A percentile compares a stretch with the other conserved stretches of the same genome.
Conservation (phyloP, 345 rosid genomes). For the Eucalyptus victrix region DNA sequence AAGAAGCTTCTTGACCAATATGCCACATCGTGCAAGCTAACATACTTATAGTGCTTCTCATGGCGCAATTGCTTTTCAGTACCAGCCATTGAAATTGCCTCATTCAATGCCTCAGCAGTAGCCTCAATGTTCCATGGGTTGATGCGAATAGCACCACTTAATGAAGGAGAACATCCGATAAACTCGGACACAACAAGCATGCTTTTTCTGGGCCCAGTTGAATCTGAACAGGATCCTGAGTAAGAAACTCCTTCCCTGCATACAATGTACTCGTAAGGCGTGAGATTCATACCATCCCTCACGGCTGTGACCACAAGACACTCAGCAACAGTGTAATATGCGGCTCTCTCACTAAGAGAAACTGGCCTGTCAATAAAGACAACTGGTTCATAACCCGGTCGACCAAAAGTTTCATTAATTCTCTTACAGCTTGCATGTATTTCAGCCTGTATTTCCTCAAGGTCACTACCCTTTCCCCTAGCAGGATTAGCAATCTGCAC, state of each 20-base stretch:
- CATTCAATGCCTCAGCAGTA: conserved; percentile 69
- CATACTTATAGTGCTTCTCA: conserved; percentile 88
- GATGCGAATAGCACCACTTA: conserved; percentile 67
- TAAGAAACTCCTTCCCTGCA: conserved; percentile 52
- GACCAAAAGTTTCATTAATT: conserved; percentile 51
- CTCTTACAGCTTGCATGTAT: conserved; percentile 49
- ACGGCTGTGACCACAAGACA: conserved; percentile 72
- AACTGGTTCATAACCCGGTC: conserved; percentile 53
- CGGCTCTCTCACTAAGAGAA: conserved; percentile 49
- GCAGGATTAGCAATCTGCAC: conserved; percentile 70
- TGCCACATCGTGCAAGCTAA: conserved; percentile 64
- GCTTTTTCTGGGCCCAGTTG: conserved; percentile 43
- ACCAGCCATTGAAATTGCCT: conserved; percentile 52
- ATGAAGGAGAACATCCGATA: conserved; percentile 82
- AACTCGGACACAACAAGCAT: conserved; percentile 73
- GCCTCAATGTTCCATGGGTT: conserved; percentile 71
- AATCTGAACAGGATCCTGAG: conserved; percentile 14
- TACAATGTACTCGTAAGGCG: conserved; percentile 62
- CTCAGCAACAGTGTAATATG: conserved; percentile 61
- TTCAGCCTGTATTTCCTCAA: conserved; percentile 53
- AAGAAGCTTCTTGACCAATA: conserved; percentile 70
- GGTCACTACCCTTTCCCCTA: conserved; percentile 58
- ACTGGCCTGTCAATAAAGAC: conserved; percentile 53
- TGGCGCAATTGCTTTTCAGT: conserved; percentile 72
- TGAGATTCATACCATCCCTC: conserved; percentile 82